Evolutionary conservation across 2,329 filamentous ascomycete species (phyloP).

Genomic region (Scolecobasidium constrictum): DNA sequence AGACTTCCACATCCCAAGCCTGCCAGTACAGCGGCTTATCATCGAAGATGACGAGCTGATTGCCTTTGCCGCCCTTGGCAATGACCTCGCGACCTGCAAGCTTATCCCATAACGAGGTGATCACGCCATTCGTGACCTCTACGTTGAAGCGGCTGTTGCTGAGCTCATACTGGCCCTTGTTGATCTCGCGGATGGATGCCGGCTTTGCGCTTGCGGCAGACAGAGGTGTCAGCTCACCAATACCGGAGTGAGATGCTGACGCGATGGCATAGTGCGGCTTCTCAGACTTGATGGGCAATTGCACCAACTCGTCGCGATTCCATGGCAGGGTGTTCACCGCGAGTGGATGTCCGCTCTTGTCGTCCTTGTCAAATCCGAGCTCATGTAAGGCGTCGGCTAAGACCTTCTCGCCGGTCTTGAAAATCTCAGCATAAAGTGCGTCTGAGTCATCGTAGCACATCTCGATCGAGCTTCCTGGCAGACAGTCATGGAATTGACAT

Average conservation of each 20-base stretch:
- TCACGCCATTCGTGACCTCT: conserved; percentile 60
- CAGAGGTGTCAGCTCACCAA: conserved; percentile 27
- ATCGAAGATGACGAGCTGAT: conserved; percentile 89
- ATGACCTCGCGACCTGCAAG: conserved; percentile 66
- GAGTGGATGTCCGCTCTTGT: conserved; percentile 39
- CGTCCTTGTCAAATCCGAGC: conserved; percentile 47
- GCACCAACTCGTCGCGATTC: conserved; percentile 64
- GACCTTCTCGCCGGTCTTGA: conserved; percentile 62
- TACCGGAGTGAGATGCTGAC: conserved; percentile 25
- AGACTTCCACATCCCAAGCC: conserved; percentile 97
- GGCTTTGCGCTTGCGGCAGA: conserved; percentile 17
- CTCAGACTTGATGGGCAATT: conserved; percentile 34
- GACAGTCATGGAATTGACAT: conserved; percentile 95
- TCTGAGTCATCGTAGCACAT: conserved; percentile 98
- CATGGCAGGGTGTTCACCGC: conserved; percentile 83
- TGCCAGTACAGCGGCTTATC: conserved; percentile 98
- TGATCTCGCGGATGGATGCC: conserved; percentile 39
- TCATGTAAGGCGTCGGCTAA: conserved; percentile 57
- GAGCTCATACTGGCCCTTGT: conserved; percentile 60
- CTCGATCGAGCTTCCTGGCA: conserved; percentile 89
- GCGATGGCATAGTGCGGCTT: conserved; percentile 17
- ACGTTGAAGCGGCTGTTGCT: conserved; percentile 68
- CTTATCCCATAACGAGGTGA: conserved; percentile 76
- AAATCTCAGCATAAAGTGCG: conserved; percentile 74
- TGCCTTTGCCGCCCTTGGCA: conserved; percentile 61